Evolutionary conservation across 768 basidiomycete genomes (phyloP), one percentile per base, ranked within the genome.

Genomic region (Mycena belliarum): DNA sequence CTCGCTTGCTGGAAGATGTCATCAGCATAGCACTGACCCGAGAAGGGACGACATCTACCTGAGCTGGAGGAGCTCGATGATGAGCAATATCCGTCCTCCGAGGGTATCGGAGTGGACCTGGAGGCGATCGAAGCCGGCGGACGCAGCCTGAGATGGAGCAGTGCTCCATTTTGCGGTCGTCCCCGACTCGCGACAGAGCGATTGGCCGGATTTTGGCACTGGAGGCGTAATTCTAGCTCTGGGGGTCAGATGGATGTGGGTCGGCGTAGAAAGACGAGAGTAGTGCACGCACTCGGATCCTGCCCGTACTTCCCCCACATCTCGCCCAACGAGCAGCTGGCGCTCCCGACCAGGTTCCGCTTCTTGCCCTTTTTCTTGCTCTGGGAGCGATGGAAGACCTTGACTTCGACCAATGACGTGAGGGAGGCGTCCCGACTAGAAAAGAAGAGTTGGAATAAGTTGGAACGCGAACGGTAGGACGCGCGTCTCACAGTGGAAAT

Each of bases 331-430:
- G 82, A 75, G 63, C 83, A 75, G 10, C 72, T 70, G 0, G 80
- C 75, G 0, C 73, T 78, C 0, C 83, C 88, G 0, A 89, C 79
- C 4, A 87, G 73, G 37, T 71, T 78, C 1, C 79, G 77, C 65
- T 78, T 84, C 64, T 82, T 84, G 24, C 73, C 68, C 67, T 85
- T 88, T 69, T 85, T 82, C 75, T 88, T 91, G 66, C 80, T 84
- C 42, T 76, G 75, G 0, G 87, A 78, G 20, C 75, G 77, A 51
- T 85, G 76, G 72, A 82, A 88, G 1, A 91, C 70, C 25, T 79
- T 75, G 37, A 90, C 75, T 15, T 82, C 79, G 33, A 88, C 61
- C 21, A 64, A 66, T 0, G 85, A 83, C 24, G 69, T 65, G 2
- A 59, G 48, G 21, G 74, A 66, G 0, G 69, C 76, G 15, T 79